Percentiles rank a stretch among this genome's conserved stretches.
phyloP scores from a whole-genome alignment of 1,284 basidiomycete species.

The Agroathelia rolfsii region DNA sequence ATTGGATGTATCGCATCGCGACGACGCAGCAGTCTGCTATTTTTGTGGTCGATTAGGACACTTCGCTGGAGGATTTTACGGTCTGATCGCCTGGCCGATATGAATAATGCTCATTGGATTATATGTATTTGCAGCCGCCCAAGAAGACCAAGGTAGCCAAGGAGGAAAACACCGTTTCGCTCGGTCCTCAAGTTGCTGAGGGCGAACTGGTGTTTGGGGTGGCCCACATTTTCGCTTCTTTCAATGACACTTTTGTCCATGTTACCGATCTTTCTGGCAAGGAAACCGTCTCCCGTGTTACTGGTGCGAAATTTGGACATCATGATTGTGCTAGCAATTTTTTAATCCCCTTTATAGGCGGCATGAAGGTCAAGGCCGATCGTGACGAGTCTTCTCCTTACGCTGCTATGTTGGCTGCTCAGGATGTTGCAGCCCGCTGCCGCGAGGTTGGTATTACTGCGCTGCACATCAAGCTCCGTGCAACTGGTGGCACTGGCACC shows the following conservation, averaged over 20 bases:
- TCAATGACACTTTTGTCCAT: slow-evolving; percentile 99
- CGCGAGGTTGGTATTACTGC: slow-evolving; percentile 98
- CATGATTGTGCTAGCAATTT: slow-evolving; percentile 7
- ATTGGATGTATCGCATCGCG: too few species aligned
- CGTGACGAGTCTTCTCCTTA: slow-evolving; percentile 99
- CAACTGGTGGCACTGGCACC: slow-evolving; percentile 96
- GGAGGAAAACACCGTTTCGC: slow-evolving; percentile 75
- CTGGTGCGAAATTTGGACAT: too few species aligned
- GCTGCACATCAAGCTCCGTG: slow-evolving; percentile 95
- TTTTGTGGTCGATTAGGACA: too few species aligned
- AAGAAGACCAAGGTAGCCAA: slow-evolving; percentile 72
- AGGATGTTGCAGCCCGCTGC: slow-evolving; percentile 94
- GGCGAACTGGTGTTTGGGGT: slow-evolving; percentile 95
- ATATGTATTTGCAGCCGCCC: slow-evolving; percentile 46
- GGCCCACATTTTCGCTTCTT: slow-evolving; percentile 94
- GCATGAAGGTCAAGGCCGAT: slow-evolving; percentile 99
- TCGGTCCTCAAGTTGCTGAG: slow-evolving; percentile 91
- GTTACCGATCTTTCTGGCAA: slow-evolving; percentile 98
- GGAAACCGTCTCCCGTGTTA: slow-evolving; percentile 98
- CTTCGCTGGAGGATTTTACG: background rate
- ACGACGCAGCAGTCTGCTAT: too few species aligned
- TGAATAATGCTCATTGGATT: too few species aligned
- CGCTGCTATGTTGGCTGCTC: slow-evolving; percentile 98
- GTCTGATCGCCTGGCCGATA: background rate
- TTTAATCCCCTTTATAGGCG: slow-evolving; percentile 40